These are phyloP conservation scores for Berberis vulgaris DNA, from an alignment of 164 flowering plant species.

Conservation along the genomic window DNA sequence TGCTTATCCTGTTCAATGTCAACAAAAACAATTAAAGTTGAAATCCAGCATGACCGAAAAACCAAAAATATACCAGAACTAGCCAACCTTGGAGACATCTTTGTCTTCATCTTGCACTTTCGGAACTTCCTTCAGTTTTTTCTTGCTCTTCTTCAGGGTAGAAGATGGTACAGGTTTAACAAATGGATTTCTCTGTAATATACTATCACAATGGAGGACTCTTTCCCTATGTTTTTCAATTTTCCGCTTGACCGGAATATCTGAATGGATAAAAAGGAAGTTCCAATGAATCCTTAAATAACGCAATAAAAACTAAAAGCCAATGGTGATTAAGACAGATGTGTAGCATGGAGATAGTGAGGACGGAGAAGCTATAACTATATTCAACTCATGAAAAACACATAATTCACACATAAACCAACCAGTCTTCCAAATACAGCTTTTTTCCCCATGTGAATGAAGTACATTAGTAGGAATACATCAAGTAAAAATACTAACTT, in stretches of 20 bases:
- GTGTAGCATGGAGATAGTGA: no score
- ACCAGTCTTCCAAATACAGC: no score
- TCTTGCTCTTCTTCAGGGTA: conserved; percentile 43
- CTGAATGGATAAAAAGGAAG: conserved; percentile 19
- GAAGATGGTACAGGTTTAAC: conserved; percentile 69
- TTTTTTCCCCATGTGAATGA: no score
- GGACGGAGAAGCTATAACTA: no score
- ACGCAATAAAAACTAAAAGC: no score
- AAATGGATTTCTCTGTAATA: conserved; percentile 62
- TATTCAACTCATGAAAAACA: no score
- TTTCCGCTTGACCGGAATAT: conserved; percentile 70
- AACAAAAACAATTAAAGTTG: neutral
- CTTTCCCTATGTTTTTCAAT: conserved; percentile 77
- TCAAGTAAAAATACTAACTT: no score
- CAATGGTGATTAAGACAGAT: neutral
- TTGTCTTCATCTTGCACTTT: conserved; percentile 17
- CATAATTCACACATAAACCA: no score
- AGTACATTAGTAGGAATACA: no score
- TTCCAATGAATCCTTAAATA: conserved; percentile 10
- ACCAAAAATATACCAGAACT: neutral
- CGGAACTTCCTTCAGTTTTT: conserved; percentile 24
- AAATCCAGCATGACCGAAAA: neutral
- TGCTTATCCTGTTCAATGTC: conserved; percentile 27
- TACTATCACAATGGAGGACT: conserved; percentile 54
- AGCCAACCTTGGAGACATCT: conserved; percentile 33